A percentile compares a stretch with the other conserved stretches of the same genome.
These are phyloP conservation scores for Debaryomyces fabryi DNA, from an alignment of 1,139 yeast genomes.

Conservation along the genomic window DNA sequence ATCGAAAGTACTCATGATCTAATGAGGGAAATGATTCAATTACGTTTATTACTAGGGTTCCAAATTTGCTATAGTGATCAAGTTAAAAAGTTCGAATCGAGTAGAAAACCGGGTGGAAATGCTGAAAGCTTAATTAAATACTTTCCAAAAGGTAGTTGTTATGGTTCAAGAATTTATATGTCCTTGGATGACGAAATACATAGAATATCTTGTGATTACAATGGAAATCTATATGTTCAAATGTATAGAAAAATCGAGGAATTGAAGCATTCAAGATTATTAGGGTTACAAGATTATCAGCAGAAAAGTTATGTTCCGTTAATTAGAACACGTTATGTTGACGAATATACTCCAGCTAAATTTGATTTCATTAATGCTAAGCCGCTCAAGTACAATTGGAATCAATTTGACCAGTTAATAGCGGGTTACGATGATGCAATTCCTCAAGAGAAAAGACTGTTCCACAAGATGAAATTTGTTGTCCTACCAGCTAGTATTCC, in stretches of 20 bases:
- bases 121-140: slow-evolving; percentile 46
- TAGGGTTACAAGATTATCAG: slow-evolving; percentile 20
- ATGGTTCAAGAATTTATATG: slow-evolving; percentile 70
- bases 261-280: slow-evolving; percentile 19
- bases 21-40: slow-evolving; percentile 84
- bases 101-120: slow-evolving; percentile 61
- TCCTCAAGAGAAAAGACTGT: slow-evolving; percentile 58
- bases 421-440: slow-evolving; percentile 86
- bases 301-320: slow-evolving; percentile 48
- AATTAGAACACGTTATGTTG: slow-evolving; percentile 80
- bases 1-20: slow-evolving; percentile 61
- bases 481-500: slow-evolving; percentile 76
- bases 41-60: slow-evolving; percentile 82
- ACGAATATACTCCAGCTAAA: slow-evolving; percentile 59
- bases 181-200: slow-evolving; percentile 84
- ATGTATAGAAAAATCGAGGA: slow-evolving; percentile 49
- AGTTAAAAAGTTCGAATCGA: slow-evolving; percentile 67
- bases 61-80: slow-evolving; percentile 79
- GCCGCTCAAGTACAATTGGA: slow-evolving; percentile 78
- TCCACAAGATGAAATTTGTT: slow-evolving; percentile 77
- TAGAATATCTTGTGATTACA: slow-evolving; percentile 70
- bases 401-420: slow-evolving; percentile 80
- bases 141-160: slow-evolving; percentile 39
- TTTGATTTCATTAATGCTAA: slow-evolving; percentile 58
- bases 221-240: slow-evolving; percentile 75